Base-by-base conservation (phyloP, 2,329 filamentous ascomycete species). In the Botrytis aclada region DNA sequence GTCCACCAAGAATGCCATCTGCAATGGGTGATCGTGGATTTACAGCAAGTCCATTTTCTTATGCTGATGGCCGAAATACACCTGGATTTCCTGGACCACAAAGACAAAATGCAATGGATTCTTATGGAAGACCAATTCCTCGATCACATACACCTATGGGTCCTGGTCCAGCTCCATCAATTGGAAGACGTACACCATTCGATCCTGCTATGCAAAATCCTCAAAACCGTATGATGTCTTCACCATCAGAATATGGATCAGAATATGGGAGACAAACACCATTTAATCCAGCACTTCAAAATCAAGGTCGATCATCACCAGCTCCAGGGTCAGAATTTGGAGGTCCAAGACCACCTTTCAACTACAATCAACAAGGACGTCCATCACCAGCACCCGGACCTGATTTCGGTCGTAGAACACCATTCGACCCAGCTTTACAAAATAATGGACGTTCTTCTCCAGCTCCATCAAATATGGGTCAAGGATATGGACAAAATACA, bases 11-110 rank as follows among this genome's bases (percentile, higher is more conserved):
- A 74, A 80, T 80, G 79, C 75, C 78, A 73, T 76, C 74, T 58
- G 77, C 78, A 18, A 76, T 79, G 71, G 77, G 72, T 18, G 77
- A 80, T 64, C 73, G 79, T 70, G 78, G 75, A 9, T 79, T 78
- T 62, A 80, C 79, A 32, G 73, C 75, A 63, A 79, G 77, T 72
- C 79, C 79, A 32, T 71, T 79, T 34, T 79, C 79, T 47, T 80
- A 79, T 51, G 65, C 51, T 10, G 75, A 79, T 39, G 74, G 58
- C 32, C 71, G 73, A n/a, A 72, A 70, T 56, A 71, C 73, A 6
- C 65, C 70, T 22, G 70, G 69, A 45, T 41, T 47, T 1, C 62
- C 69, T 20, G 62, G 66, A 34, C 62, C 64, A 37, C 43, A 69
- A 45, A 67, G 72, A n/a, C 71, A 75, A 67, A 69, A 66, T 34